Evolutionary conservation across 805 yeast species (phyloP), one percentile per base, ranked within the genome.

Genomic region (Barnettozyma populi): DNA sequence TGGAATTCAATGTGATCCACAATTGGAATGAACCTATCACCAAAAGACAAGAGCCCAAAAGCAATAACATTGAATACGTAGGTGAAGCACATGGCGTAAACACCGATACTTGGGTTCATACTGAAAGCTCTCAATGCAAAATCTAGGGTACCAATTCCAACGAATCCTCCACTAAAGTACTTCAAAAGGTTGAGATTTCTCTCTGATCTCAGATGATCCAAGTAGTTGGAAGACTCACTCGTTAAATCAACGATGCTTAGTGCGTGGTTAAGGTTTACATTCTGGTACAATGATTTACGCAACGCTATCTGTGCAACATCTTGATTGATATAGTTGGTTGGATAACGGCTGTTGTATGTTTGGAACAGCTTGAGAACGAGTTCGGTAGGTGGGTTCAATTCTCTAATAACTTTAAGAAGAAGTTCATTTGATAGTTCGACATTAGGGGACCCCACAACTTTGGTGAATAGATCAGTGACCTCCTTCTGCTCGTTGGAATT

Each of bases 1-100:
- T 73, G 75, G 82, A 88, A 86, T 41, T 78, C 72, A 50, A 83
- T 67, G 52, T 68, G 71, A 46, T 73, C 75, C 11, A 84, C 84
- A 19, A 80, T 75, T 13, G 78, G 77, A 18, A 73, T 71, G 31
- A 72, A 72, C 43, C 74, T 65, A 16, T 78, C 78, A 14, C 75
- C 74, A 19, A 73, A 63, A 1, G 81, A 72, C 47, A 78, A 63
- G 4, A 75, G 64, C 0, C 73, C 74, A 49, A 78, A 70, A 36
- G 75, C 66, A 5, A 78, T 66, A 29, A 77, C 64, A 47, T 78
- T 79, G 16, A 67, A 62, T 13, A 78, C 52, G 57, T 79, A 80
- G 1, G 79, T 72, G 23, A 70, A 62, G 14, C 74, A 64, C 77
- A 79, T 74, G 1, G 70, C 69, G 44, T 75, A 73, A 6, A 69